Percentiles rank a stretch among this genome's conserved stretches.
phyloP scores from a whole-genome alignment of 148 eudicot species.

The Linanthus parryae region DNA sequence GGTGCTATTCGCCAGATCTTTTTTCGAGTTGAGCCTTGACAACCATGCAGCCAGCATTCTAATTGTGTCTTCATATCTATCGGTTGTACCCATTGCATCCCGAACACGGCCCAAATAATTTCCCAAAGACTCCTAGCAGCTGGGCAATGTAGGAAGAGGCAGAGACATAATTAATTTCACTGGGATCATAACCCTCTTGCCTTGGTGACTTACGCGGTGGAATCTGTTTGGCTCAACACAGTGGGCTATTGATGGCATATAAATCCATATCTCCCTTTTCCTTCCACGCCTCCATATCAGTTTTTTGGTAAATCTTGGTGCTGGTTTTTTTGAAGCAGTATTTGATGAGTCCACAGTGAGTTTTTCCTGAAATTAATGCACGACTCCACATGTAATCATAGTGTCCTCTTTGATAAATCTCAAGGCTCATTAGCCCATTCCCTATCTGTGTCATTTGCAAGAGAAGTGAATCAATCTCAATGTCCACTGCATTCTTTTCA shows the following conservation, averaged over 20 bases:
- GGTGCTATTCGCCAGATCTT: too few species aligned
- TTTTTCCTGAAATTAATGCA: constrained; percentile 27
- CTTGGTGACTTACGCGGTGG: constrained; percentile 2
- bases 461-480: too few species aligned
- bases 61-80: too few species aligned
- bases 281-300: neutral
- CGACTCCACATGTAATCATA: constrained; percentile 30
- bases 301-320: constrained; percentile 5
- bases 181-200: constrained; percentile 16
- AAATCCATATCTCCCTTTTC: constrained; percentile 20
- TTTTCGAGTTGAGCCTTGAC: too few species aligned
- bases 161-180: constrained; percentile 21
- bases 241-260: constrained; percentile 20
- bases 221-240: constrained; percentile 11
- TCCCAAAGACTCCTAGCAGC: too few species aligned
- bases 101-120: too few species aligned
- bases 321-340: constrained; percentile 7
- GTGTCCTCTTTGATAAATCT: constrained; percentile 18
- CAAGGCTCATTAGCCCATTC: constrained; percentile 24
- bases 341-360: constrained; percentile 11
- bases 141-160: too few species aligned
- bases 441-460: constrained; percentile 18
- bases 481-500: too few species aligned
- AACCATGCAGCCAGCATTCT: too few species aligned
- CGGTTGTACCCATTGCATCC: too few species aligned